Evolutionary conservation across 2,329 filamentous ascomycete genomes (phyloP).

Genomic region (Blastomyces emzantsi): DNA sequence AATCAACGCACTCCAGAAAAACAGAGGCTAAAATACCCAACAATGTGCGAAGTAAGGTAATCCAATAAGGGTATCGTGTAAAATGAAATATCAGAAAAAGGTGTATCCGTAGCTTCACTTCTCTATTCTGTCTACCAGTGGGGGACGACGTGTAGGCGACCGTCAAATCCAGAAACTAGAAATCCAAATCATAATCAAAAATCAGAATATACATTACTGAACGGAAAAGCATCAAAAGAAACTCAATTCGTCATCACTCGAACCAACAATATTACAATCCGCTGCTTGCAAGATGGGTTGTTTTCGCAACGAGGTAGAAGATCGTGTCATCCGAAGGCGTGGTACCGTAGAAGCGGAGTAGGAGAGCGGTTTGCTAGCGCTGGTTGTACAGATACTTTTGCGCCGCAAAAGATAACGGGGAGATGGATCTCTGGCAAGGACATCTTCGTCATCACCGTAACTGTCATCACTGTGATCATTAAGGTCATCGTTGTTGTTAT

Average conservation of each 20-base stretch:
- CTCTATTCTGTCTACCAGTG: neutral
- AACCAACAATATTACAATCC: neutral
- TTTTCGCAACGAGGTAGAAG: slow-evolving; percentile 1
- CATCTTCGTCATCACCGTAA: slow-evolving; percentile 3
- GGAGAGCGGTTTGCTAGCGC: neutral
- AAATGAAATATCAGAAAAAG: neutral
- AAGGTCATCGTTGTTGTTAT: neutral
- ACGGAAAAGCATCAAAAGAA: slow-evolving; percentile 4
- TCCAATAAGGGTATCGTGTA: slow-evolving; percentile 3
- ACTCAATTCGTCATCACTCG: slow-evolving; percentile 10
- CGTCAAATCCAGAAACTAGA: neutral
- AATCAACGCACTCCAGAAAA: neutral
- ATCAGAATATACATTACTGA: neutral
- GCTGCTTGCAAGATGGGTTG: neutral
- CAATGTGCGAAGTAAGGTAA: neutral
- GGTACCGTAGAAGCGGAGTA: neutral
- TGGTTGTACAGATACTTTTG: neutral
- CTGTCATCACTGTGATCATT: neutral
- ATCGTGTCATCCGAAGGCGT: neutral
- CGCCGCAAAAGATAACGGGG: neutral
- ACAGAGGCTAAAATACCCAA: neutral
- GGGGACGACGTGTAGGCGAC: neutral
- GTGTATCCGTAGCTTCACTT: neutral
- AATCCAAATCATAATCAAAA: neutral
- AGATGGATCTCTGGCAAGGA: slow-evolving; percentile 1